These are phyloP conservation scores for Neurospora sublineolata DNA, from an alignment of 495 filamentous ascomycete species.

Conservation along the genomic window DNA sequence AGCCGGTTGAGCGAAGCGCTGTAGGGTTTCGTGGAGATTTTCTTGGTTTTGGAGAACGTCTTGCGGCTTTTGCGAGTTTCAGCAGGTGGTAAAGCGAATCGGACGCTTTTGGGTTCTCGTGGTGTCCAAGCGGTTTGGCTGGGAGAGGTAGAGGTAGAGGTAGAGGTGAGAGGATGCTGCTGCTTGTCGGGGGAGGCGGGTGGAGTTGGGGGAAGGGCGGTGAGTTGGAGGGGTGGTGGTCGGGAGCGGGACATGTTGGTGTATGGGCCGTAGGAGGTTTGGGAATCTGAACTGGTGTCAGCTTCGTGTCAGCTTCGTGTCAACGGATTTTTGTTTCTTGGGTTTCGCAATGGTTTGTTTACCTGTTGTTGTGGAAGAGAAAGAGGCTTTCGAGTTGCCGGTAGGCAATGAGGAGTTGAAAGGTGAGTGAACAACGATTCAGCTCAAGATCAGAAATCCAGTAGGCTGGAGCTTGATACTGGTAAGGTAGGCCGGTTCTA, in stretches of 20 bases:
- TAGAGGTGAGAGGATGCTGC: not conserved
- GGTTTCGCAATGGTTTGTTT: not conserved
- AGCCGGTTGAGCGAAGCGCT: not conserved
- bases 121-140: not conserved
- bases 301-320: not conserved
- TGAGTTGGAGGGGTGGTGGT: not conserved
- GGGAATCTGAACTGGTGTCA: too few species aligned
- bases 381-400: not conserved
- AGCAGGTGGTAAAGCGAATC: not conserved
- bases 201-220: not conserved
- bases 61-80: not conserved
- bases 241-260: not conserved
- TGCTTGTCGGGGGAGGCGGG: not conserved
- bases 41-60: not conserved
- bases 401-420: not conserved
- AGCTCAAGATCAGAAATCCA: not conserved
- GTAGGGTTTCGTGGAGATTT: not conserved
- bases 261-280: too few species aligned
- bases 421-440: not conserved
- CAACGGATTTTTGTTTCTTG: not conserved
- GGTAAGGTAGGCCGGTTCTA: accelerated
- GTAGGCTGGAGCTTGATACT: not conserved
- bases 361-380: not conserved
- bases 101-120: not conserved
- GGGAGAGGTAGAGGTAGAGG: not conserved